A percentile compares a stretch with the other conserved stretches of the same genome.
Conservation (phyloP, 2,329 filamentous ascomycete genomes). For the Harringtonia lauricola region DNA sequence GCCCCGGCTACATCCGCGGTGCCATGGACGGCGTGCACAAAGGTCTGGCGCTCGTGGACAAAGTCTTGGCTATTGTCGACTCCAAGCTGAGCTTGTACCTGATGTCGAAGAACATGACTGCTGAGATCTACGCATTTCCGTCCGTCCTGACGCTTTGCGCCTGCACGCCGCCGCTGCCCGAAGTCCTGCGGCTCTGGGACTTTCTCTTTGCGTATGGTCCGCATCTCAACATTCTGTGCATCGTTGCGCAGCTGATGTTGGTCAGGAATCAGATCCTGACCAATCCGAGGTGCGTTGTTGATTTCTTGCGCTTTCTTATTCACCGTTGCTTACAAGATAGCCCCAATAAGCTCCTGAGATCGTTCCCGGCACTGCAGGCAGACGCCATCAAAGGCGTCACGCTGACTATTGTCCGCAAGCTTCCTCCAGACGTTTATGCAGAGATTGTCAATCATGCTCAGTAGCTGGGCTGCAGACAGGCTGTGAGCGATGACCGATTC, state of each 20-base stretch:
- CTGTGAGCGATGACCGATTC: too few species aligned
- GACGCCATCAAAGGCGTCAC: constrained; percentile 77
- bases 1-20: constrained; percentile 85
- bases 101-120: constrained; percentile 75
- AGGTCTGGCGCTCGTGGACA: constrained; percentile 82
- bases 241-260: constrained; percentile 86
- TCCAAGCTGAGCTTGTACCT: constrained; percentile 77
- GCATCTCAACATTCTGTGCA: constrained; percentile 90
- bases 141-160: constrained; percentile 91
- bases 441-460: constrained; percentile 84
- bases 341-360: constrained; percentile 84
- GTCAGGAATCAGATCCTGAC: constrained; percentile 76
- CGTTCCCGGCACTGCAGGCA: constrained; percentile 74
- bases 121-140: constrained; percentile 93
- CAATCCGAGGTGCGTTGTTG: constrained; percentile 59
- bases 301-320: not conserved
- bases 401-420: constrained; percentile 76
- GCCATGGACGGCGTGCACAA: constrained; percentile 97
- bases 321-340: constrained; percentile 30
- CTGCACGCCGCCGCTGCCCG: constrained; percentile 87
- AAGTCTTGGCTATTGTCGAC: constrained; percentile 83
- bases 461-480: constrained; percentile 24
- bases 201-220: constrained; percentile 94
- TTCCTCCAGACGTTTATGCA: constrained; percentile 81
- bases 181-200: constrained; percentile 91